These are phyloP conservation scores for Spiromastix sp. DNA, from an alignment of 2,329 filamentous ascomycete species.

Conservation along the genomic window DNA sequence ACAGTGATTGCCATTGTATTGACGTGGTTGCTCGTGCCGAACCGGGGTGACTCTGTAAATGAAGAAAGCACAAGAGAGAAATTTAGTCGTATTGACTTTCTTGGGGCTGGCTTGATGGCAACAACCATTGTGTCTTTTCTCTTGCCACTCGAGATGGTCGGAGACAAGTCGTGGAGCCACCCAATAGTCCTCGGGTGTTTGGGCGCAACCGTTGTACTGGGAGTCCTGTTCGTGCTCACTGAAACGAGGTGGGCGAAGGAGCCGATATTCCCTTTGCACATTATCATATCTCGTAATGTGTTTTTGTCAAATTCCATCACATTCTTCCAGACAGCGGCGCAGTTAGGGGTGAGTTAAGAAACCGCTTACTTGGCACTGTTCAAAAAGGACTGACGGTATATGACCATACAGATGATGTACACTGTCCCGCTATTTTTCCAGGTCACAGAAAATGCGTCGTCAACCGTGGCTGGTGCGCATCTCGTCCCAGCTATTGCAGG, in stretches of 20 bases:
- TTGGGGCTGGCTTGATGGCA: not conserved
- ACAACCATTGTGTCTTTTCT: not conserved
- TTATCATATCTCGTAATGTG: slow-evolving; percentile 49
- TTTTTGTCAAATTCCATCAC: no score
- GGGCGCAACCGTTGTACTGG: not conserved
- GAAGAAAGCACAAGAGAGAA: no score
- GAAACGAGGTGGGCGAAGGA: not conserved
- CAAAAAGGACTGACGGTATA: no score
- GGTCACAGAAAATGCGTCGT: slow-evolving; percentile 47
- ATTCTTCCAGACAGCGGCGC: no score
- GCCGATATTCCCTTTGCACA: not conserved
- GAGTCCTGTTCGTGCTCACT: not conserved
- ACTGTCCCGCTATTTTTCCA: no score
- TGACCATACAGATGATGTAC: no score
- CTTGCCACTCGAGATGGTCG: not conserved
- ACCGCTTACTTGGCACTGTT: no score
- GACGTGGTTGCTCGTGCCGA: no score
- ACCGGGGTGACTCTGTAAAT: no score
- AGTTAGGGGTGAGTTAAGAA: no score
- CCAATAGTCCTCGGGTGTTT: not conserved
- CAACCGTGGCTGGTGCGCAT: slow-evolving; percentile 49
- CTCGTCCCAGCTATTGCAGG: slow-evolving; percentile 58
- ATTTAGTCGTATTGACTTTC: no score
- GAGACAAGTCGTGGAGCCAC: not conserved
- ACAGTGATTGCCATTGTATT: no score